A percentile compares a stretch with the other conserved stretches of the same genome.
Conservation (phyloP, 2,329 filamentous ascomycete genomes). For the Venturia effusa region DNA sequence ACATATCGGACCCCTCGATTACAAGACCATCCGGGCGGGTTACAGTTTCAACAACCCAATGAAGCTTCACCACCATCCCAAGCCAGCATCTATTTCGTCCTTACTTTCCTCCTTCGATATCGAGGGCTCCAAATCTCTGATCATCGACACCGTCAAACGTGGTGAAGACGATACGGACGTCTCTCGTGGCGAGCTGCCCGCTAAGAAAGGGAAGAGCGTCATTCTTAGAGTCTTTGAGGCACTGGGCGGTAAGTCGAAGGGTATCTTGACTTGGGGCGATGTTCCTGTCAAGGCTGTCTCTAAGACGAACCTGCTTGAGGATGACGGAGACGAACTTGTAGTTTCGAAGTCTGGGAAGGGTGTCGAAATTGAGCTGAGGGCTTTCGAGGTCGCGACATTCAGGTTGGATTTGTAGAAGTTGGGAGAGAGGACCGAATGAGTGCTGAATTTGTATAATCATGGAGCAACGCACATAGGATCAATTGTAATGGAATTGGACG, state of each 20-base stretch:
- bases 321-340: constrained; percentile 60
- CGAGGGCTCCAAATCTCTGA: constrained; percentile 51
- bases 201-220: constrained; percentile 63
- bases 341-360: constrained; percentile 39
- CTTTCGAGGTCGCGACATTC: constrained; percentile 81
- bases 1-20: constrained; percentile 61
- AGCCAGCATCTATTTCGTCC: constrained; percentile 17
- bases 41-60: constrained; percentile 87
- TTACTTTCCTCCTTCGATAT: constrained; percentile 52
- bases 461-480: neutral
- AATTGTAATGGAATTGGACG: neutral
- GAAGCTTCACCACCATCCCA: constrained; percentile 36
- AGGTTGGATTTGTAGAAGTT: constrained; percentile 42
- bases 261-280: constrained; percentile 52
- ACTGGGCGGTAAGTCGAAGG: constrained; percentile 69
- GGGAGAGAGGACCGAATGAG: neutral
- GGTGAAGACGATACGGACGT: constrained; percentile 52
- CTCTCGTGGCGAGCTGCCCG: constrained; percentile 42
- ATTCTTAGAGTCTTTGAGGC: constrained; percentile 82
- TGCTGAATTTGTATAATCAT: neutral
- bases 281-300: constrained; percentile 65
- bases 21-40: constrained; percentile 67
- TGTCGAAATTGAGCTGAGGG: constrained; percentile 42
- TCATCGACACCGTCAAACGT: constrained; percentile 86
- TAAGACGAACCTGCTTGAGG: constrained; percentile 83